These are phyloP conservation scores for Chlamydomonas asymmetrica DNA, from an alignment of 139 green algal genomes.

Conservation along the genomic window DNA sequence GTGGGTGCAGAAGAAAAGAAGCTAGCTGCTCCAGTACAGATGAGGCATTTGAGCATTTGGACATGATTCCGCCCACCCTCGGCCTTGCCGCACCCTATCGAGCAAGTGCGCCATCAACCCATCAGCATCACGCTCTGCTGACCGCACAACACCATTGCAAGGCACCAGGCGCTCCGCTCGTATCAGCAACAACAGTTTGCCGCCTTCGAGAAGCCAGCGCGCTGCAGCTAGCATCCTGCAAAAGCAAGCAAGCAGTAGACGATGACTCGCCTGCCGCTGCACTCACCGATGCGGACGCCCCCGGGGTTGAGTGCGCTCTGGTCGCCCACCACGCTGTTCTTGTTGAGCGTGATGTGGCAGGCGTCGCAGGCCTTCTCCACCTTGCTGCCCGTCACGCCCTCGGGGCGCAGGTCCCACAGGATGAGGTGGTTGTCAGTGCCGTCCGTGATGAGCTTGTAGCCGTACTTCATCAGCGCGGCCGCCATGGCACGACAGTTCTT, in stretches of 20 bases:
- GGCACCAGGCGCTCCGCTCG: no score
- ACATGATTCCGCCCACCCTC: no score
- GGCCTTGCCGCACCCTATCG: no score
- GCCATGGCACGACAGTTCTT: slow-evolving; percentile 78
- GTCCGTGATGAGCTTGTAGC: slow-evolving; percentile 82
- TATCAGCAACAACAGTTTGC: no score
- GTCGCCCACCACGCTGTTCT: slow-evolving; percentile 94
- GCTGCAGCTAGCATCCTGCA: not conserved
- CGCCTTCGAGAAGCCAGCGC: no score
- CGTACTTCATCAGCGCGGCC: slow-evolving; percentile 60
- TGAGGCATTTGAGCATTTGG: no score
- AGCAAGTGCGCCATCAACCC: not conserved
- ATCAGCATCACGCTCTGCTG: no score
- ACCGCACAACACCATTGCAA: not conserved
- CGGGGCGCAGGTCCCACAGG: slow-evolving; percentile 86
- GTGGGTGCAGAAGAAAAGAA: no score
- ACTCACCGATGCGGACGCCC: slow-evolving; percentile 89
- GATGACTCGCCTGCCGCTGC: not conserved
- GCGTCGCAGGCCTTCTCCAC: slow-evolving; percentile 90
- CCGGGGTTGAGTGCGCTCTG: slow-evolving; percentile 88
- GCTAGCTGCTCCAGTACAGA: no score
- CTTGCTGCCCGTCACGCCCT: slow-evolving; percentile 76
- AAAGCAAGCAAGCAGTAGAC: not conserved
- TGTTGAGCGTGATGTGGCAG: slow-evolving; percentile 98
- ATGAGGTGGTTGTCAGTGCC: slow-evolving; percentile 97